Base-by-base conservation (phyloP, 352 stramenopile species). In the Pythium scleroteichum region DNA sequence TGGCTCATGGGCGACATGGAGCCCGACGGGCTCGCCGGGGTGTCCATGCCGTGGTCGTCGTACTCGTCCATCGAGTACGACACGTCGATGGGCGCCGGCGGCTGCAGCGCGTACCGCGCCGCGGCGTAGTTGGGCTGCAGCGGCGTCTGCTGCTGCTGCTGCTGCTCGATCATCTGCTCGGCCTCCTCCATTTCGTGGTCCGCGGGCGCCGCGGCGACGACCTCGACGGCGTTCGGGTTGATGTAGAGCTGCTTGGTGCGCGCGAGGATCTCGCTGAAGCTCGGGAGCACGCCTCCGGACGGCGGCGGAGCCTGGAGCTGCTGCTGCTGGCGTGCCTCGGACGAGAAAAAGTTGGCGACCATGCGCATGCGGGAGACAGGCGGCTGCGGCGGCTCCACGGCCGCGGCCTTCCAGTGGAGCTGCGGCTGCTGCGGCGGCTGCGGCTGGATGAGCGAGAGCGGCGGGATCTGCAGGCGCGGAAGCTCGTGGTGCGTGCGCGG, bases 201-300 rank as follows among this genome's bases (percentile, higher is more conserved):
- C 17, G 56, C 60, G 35, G 49, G 39, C 24, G 26, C 48, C 12
- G 8, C 46, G 13, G n/a, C 29, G 47, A 7, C 26, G 58, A 64
- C 65, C 54, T 62, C 53, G 27, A 48, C 48, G n/a, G 35, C 46
- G 9, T 71, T 65, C 23, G 75, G 68, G 63, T 87, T 69, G 22
- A 87, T 73, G 60, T 89, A 77, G 23, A 89, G 56, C 56, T 86
- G 74, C 62, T 82, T 87, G 1, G 79, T 89, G 39, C 79, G 73
- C 22, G 79, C 77, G 41, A 89, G 58, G 40, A 89, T 82, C 58
- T 89, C 79, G 16, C 69, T 68, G 50, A 89, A 87, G 58, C 79
- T 87, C 29, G 79, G 79, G 9, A 89, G 74, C 57, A 72, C 20
- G 53, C 65, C 17, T 48, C 60, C 6, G 17, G 69, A 49, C 9